Conservation (phyloP, 768 basidiomycete species). For the Tricholoma furcatifolium region DNA sequence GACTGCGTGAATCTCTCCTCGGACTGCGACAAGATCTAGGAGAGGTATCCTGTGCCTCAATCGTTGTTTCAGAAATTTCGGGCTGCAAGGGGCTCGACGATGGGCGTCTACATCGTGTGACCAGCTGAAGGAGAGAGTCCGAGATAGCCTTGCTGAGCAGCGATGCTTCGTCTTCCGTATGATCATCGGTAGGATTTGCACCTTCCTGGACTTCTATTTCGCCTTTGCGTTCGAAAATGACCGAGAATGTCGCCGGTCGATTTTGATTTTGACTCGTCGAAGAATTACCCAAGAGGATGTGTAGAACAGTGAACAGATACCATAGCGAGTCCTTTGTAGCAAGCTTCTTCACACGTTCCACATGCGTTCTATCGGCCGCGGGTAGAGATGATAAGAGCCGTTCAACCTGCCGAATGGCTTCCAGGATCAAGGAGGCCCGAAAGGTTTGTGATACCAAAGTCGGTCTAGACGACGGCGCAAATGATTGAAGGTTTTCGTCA, state of each 20-base stretch:
- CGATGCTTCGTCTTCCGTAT: background rate
- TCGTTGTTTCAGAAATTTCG: background rate
- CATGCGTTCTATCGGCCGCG: conserved; percentile 1
- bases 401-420: conserved; percentile 37
- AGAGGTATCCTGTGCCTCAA: background rate
- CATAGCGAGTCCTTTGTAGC: conserved; percentile 49
- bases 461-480: conserved; percentile 7
- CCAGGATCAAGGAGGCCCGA: conserved; percentile 33
- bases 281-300: conserved; percentile 28
- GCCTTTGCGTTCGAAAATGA: background rate
- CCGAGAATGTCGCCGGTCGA: background rate
- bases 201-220: background rate
- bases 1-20: background rate
- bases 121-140: conserved; percentile 13
- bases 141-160: conserved; percentile 15
- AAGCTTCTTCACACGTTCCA: conserved; percentile 35
- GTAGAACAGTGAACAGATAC: conserved; percentile 50
- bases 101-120: conserved; percentile 14
- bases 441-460: conserved; percentile 18
- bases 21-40: background rate
- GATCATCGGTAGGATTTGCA: background rate
- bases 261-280: background rate
- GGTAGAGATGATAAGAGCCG: conserved; percentile 22
- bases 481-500: conserved; percentile 7
- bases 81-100: background rate